A percentile compares a stretch with the other conserved stretches of the same genome.
Evolutionary conservation across 2,329 filamentous ascomycete genomes (phyloP).

Genomic region (Ophiostoma perfectum): DNA sequence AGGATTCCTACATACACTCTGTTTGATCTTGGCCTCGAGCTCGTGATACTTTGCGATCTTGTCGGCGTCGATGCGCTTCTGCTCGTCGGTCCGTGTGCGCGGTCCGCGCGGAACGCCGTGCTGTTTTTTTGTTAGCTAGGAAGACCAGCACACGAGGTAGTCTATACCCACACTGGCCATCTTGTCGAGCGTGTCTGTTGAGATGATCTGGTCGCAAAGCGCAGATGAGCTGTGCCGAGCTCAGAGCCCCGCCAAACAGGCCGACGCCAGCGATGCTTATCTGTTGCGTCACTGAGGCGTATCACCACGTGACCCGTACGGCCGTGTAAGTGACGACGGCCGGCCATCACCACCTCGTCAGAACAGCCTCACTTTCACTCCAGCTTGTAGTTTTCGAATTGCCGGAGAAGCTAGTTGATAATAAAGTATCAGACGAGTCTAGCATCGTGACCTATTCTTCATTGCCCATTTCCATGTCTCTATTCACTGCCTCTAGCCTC

Average conservation of each 20-base stretch:
- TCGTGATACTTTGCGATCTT: slow-evolving; percentile 71
- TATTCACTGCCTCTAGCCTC: no score
- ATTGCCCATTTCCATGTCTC: no score
- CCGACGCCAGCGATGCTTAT: neutral
- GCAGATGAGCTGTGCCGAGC: neutral
- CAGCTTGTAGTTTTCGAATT: neutral
- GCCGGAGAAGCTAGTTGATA: no score
- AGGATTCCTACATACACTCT: slow-evolving; percentile 46
- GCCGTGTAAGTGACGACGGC: slow-evolving; percentile 1
- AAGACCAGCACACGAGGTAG: no score
- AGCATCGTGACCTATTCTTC: no score
- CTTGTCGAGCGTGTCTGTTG: neutral
- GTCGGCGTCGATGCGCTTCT: slow-evolving; percentile 63
- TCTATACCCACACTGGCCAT: slow-evolving; percentile 12
- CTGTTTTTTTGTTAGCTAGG: slow-evolving; percentile 42
- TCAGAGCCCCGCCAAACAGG: neutral
- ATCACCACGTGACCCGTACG: neutral
- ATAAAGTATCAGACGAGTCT: no score
- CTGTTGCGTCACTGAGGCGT: slow-evolving; percentile 5
- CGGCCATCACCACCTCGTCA: slow-evolving; percentile 8
- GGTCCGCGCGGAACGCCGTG: slow-evolving; percentile 75
- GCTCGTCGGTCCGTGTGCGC: slow-evolving; percentile 60
- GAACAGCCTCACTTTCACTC: neutral
- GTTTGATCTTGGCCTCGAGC: slow-evolving; percentile 62
- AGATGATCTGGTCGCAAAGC: neutral